Evolutionary conservation across 768 basidiomycete species (phyloP).

Genomic region (Pisolithus tinctorius): DNA sequence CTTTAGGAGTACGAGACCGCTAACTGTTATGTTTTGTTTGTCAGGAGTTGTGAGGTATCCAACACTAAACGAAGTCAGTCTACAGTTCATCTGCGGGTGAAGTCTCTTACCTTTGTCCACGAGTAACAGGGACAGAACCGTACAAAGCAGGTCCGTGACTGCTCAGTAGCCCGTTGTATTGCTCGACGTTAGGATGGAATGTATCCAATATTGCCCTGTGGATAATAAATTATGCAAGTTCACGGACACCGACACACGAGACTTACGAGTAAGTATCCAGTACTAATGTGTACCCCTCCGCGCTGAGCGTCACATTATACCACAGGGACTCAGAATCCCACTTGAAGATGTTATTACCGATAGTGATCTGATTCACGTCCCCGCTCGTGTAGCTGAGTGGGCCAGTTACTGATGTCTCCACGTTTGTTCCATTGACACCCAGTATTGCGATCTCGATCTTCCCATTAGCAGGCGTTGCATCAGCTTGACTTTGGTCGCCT

Average conservation of each 20-base stretch:
- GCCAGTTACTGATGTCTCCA: background rate
- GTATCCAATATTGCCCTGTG: slow-evolving; percentile 5
- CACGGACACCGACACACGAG: no score
- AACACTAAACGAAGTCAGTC: background rate
- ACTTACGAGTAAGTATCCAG: slow-evolving; percentile 10
- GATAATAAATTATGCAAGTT: background rate
- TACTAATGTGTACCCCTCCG: slow-evolving; percentile 5
- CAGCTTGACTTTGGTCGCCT: slow-evolving; percentile 5
- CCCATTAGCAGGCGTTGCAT: background rate
- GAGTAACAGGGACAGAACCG: slow-evolving; percentile 9
- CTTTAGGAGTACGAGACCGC: slow-evolving; percentile 5
- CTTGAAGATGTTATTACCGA: slow-evolving; percentile 6
- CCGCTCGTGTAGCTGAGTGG: background rate
- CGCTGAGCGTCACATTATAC: slow-evolving; percentile 9
- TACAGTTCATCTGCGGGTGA: background rate
- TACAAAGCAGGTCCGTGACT: slow-evolving; percentile 3
- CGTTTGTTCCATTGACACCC: slow-evolving; percentile 4
- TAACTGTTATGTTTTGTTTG: background rate
- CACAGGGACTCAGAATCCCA: slow-evolving; percentile 9
- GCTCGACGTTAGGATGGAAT: slow-evolving; percentile 11
- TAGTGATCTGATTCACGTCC: slow-evolving; percentile 4
- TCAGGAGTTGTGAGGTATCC: slow-evolving; percentile 6
- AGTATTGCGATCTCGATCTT: slow-evolving; percentile 7
- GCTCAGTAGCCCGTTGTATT: slow-evolving; percentile 9
- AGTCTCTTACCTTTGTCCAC: slow-evolving; percentile 9